Conservation (phyloP, 169 alveolate species). For the Cryptosporidium muris region DNA sequence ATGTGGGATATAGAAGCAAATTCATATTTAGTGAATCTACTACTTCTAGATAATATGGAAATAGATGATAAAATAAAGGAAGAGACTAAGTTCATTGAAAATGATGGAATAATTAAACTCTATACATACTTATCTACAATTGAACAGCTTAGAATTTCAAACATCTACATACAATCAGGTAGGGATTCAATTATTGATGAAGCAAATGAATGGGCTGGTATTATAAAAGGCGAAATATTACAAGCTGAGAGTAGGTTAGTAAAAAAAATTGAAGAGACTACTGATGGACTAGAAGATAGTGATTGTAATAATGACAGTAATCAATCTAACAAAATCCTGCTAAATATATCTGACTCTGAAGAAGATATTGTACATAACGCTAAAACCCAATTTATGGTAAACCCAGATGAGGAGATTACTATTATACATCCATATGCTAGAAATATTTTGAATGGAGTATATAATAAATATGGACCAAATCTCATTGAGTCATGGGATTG, state of each 20-base stretch:
- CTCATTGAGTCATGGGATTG: constrained; percentile 34
- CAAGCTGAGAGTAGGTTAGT: constrained; percentile 4
- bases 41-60: constrained; percentile 61
- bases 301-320: constrained; percentile 13
- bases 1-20: constrained; percentile 58
- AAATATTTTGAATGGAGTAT: constrained; percentile 56
- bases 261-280: not conserved
- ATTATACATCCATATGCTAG: constrained; percentile 62
- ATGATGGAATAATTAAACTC: constrained; percentile 38
- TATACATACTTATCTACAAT: constrained; percentile 20
- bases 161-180: not conserved
- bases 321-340: constrained; percentile 5
- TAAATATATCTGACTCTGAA: constrained; percentile 48
- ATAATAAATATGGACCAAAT: constrained; percentile 57
- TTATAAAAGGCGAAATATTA: constrained; percentile 39
- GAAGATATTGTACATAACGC: constrained; percentile 44
- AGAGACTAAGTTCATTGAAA: constrained; percentile 23
- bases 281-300: not conserved
- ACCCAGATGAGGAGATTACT: constrained; percentile 50
- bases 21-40: constrained; percentile 36
- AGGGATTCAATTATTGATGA: constrained; percentile 9
- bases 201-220: constrained; percentile 67
- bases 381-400: constrained; percentile 18
- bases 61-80: constrained; percentile 26
- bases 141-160: constrained; percentile 1